Base-by-base conservation (phyloP, 352 stramenopile species). In the Pythium aquatile region DNA sequence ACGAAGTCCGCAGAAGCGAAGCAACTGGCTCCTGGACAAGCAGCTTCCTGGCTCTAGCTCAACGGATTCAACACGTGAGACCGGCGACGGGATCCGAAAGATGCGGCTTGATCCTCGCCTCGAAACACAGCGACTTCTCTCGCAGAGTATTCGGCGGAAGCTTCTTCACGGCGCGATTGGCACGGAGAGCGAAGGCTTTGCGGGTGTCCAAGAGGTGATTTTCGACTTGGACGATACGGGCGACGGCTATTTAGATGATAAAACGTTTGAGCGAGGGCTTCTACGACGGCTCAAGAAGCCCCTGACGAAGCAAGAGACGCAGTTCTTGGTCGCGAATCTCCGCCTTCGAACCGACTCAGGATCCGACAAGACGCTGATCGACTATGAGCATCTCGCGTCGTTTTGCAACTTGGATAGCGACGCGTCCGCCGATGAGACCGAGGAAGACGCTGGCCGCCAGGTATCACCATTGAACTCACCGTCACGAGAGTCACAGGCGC, bases 401-500 rank as follows among this genome's bases (percentile, higher is more conserved):
- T 53, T 85, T 32, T 88, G 68, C 46, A 76, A 76, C 46, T 42
- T 90, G 10, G 70, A 87, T 40, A 87, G 79, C 44, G 81, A 90
- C 44, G 77, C 74, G 6, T 86, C 79, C 0, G 47, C 74, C 1
- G 81, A 72, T 11, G 76, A 76, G 10, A 71, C 65, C 0, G 76
- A 76, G 2, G 63, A 80, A 6, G 58, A 61, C 30, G 35, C 17
- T 20, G 14, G 7, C 14, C 42, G n/a, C 29, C 44, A 11, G 33
- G 49, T 2, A 11, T 16, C 26, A 32, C 44, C 52, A 5, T 8
- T 9, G 13, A 17, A n/a, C 10, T 67, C 61, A 5, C 61, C 53
- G 6, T 46, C 55, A 11, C 53, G 44, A 20, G 7, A n/a, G 11
- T 35, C 51, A 2, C 26, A 57, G 30, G 26, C 20, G 17, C 57